phyloP scores from a whole-genome alignment of 176 grass and related monocot species.

The Phoenix dactylifera region DNA sequence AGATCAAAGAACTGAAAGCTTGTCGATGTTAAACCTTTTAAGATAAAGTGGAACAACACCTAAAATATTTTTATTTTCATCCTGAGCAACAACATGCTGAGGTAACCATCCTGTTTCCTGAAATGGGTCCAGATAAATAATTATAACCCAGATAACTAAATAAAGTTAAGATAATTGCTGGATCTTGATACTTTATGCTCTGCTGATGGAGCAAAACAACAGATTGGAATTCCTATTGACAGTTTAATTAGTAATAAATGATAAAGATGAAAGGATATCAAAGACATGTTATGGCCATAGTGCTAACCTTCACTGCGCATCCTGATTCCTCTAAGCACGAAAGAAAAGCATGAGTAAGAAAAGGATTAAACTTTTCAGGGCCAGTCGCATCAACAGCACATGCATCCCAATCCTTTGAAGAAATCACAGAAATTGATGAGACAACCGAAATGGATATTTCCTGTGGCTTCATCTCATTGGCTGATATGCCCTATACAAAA shows the following conservation, averaged over 20 bases:
- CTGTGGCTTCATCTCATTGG: conserved; percentile 20
- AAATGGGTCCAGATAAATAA: conserved; percentile 39
- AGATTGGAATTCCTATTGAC: too few relatives aligned
- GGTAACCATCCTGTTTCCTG: conserved; percentile 98
- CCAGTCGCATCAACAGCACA: conserved; percentile 57
- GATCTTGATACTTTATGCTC: too few relatives aligned
- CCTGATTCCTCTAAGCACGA: conserved; percentile 87
- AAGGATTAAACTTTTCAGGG: conserved; percentile 65
- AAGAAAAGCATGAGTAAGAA: conserved; percentile 83
- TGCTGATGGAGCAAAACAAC: too few relatives aligned
- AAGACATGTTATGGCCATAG: background rate
- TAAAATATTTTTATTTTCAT: conserved; percentile 52
- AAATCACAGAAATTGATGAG: conserved; percentile 74
- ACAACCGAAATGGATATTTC: conserved; percentile 54
- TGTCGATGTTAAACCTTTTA: conserved; percentile 69
- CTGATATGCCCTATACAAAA: conserved; percentile 27
- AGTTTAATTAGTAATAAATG: too few relatives aligned
- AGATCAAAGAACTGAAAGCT: conserved; percentile 5
- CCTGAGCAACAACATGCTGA: conserved; percentile 83
- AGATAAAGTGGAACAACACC: conserved; percentile 99
- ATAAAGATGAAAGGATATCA: background rate
- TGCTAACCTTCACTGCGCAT: conserved; percentile 64
- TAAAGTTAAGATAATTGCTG: too few relatives aligned
- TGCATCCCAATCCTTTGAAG: conserved; percentile 69
- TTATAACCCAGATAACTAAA: background rate